Conservation (phyloP, 306 rosid genomes). For the Corylus americana region DNA sequence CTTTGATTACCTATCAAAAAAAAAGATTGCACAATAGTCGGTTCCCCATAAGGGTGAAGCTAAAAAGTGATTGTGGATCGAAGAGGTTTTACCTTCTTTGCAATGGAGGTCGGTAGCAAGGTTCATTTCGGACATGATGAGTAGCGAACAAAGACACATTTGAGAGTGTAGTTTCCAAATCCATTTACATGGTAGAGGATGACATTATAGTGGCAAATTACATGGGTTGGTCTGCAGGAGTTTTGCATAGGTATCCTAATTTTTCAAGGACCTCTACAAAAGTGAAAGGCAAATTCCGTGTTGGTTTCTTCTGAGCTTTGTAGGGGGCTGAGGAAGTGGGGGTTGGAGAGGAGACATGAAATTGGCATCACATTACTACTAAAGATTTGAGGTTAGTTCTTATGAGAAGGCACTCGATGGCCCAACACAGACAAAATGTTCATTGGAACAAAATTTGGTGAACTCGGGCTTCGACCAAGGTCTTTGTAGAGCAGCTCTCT, state of each 20-base stretch:
- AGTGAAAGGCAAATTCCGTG: background rate
- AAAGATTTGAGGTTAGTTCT: background rate
- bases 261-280: background rate
- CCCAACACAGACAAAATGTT: background rate
- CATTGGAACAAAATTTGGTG: background rate
- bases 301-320: background rate
- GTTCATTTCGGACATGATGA: background rate
- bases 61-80: background rate
- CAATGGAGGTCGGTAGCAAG: background rate
- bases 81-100: background rate
- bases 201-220: background rate
- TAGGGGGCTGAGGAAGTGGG: background rate
- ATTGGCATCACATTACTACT: background rate
- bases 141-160: background rate
- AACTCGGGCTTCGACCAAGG: background rate
- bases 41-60: background rate
- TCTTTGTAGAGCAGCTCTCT: background rate
- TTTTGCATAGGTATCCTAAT: background rate
- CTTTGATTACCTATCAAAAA: no score
- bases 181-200: background rate
- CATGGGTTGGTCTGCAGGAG: background rate
- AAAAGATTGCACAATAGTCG: background rate
- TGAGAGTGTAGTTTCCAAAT: background rate
- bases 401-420: background rate
- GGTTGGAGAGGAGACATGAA: background rate